Base-by-base conservation (phyloP, 129 eudicot genomes). In the Rutidosis leptorrhynchoides region DNA sequence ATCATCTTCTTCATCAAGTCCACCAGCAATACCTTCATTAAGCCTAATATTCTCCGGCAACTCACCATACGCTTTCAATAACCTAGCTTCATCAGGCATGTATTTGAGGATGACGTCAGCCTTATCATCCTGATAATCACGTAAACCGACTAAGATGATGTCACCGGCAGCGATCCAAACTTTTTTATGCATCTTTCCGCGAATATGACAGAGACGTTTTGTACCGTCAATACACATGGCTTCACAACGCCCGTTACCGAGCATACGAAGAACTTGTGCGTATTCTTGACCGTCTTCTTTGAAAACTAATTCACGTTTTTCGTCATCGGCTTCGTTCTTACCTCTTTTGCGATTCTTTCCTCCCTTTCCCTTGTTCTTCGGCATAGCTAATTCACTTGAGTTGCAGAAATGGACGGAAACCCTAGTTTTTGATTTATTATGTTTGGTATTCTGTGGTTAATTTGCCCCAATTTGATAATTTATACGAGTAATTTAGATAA, bases 291-390 rank as follows among this genome's bases (percentile, higher is more conserved):
- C 77, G 58, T 77, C 81, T 64, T 77, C 81, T 42, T 77, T 77
- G 68, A 77, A 77, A 4, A 77, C 76, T 0, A 77, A 4, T 19
- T 77, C 81, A 1, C 81, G 66, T 15, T 77, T 77, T 23, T 77
- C 81, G 7, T 77, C 81, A 24, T 77, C 81, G 14, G 81, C 81
- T 70, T 77, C 81, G 68, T 77, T 77, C 77, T 77, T 77, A 11
- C 81, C 81, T 35, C 81, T 32, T 49, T 77, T 77, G 56, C 76
- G 76, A 14, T 77, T 77, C 66, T 77, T 77, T 7, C 81, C 81
- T 77, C 81, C 81, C 67, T 77, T 77, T 22, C 81, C 81, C 71
- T 77, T 77, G 81, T 77, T 77, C 81, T 77, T 77, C 77, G 81
- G 81, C 81, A 77, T 77, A 37, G 49, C 61, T 33, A 14, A n/a